Base-by-base conservation (phyloP, 2,329 filamentous ascomycete genomes). In the Colletotrichum sp. region DNA sequence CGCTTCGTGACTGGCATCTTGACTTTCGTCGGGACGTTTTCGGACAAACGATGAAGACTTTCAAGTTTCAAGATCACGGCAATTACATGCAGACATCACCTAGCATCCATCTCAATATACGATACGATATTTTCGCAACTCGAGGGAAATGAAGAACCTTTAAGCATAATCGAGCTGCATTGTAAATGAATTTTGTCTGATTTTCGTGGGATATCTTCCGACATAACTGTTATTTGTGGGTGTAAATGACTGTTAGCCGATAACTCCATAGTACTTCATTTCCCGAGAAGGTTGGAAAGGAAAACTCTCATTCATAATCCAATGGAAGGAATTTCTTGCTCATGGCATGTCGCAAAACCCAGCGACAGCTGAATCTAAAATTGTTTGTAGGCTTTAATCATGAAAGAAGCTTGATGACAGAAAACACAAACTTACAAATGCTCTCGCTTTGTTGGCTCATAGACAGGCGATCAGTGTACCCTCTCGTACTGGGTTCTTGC, bases 191-290 rank as follows among this genome's bases (percentile, higher is more conserved):
- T 0, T 9, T 0, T 0, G 0, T 38, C 36, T 38, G 2, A 38
- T 0, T 38, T 38, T 38, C 7, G 0, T 38, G 36, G 36, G 1
- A 38, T 18, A 8, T 38, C 0, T 38, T 38, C 36, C 36, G 36
- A 5, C 4, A 38, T 38, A 0, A 38, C 36, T 38, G 36, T 0
- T 38, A 38, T 38, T 38, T 0, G 0, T 38, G 34, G 34, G 34
- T 12, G 0, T 2, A 36, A 36, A 38, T 38, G 36, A 38, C 2
- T 38, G 4, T 43, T 43, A 43, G 16, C 18, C 38, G 0, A 43
- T 43, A 43, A 0, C 43, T 7, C 43, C 0, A 48, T 0, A n/a
- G n/a, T 6, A 4, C 0, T 0, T 1, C 5, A 48, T 21, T n/a
- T 48, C 10, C n/a, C 3, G 43, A n/a, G n/a, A n/a, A 0, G 0